Evolutionary conservation across 495 filamentous ascomycete genomes (phyloP).

Genomic region (Sordaria brevicollis): DNA sequence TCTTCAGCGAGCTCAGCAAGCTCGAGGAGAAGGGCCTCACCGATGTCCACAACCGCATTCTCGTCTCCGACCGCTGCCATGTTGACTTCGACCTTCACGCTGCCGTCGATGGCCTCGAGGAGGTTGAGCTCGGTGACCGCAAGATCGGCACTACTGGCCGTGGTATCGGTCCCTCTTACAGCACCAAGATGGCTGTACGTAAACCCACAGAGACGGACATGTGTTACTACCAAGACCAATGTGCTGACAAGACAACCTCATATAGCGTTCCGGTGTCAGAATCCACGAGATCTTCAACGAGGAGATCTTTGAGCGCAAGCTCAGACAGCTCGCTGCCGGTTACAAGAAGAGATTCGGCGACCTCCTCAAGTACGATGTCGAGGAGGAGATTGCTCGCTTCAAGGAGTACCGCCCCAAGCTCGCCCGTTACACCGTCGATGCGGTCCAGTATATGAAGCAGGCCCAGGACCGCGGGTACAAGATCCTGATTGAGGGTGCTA

Average conservation of each 20-base stretch:
- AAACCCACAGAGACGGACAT: neutral
- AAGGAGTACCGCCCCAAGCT: conserved; percentile 58
- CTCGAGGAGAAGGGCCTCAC: conserved; percentile 63
- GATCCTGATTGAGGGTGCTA: conserved; percentile 80
- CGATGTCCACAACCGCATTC: conserved; percentile 54
- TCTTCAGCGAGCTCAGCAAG: conserved; percentile 75
- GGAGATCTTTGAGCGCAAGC: conserved; percentile 56
- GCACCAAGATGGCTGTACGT: conserved; percentile 56
- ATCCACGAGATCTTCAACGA: conserved; percentile 67
- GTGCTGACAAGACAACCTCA: neutral
- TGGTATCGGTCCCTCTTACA: conserved; percentile 75
- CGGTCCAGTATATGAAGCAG: conserved; percentile 44
- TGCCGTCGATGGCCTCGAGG: conserved; percentile 72
- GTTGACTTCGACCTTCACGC: conserved; percentile 78
- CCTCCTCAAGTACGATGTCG: conserved; percentile 62
- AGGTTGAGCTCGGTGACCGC: conserved; percentile 54
- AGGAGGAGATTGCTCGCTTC: conserved; percentile 61
- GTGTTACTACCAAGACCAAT: too few relatives aligned
- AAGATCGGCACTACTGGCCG: conserved; percentile 48
- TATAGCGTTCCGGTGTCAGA: conserved; percentile 53
- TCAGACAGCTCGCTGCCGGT: conserved; percentile 52
- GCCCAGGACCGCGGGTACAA: conserved; percentile 49
- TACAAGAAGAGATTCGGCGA: conserved; percentile 70
- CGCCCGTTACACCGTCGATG: conserved; percentile 61
- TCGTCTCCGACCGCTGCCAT: conserved; percentile 73